A percentile compares a stretch with the other conserved stretches of the same genome.
Conservation (phyloP, 805 yeast species). For the Candida coquimbonensis region DNA sequence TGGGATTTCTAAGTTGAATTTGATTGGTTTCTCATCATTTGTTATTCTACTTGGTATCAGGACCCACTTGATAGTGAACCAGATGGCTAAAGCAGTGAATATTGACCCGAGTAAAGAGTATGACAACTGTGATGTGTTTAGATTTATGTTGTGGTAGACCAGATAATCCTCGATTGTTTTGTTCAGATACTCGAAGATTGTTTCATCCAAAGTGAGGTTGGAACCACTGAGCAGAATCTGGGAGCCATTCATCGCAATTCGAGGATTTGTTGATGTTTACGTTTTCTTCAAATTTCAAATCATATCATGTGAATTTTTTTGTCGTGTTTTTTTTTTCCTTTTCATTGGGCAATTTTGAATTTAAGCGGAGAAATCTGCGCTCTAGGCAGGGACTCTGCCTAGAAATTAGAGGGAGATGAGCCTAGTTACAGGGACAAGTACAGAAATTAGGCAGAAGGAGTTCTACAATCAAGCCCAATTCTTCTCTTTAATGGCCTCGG, state of each 20-base stretch:
- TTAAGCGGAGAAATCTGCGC: too few relatives aligned
- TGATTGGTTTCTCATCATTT: conserved; percentile 25
- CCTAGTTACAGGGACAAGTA: too few relatives aligned
- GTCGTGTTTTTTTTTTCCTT: too few relatives aligned
- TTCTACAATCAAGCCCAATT: too few relatives aligned
- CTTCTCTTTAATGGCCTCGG: too few relatives aligned
- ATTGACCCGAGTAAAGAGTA: conserved; percentile 15
- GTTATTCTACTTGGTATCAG: conserved; percentile 1
- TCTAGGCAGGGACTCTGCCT: too few relatives aligned
- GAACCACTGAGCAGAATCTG: conserved; percentile 18
- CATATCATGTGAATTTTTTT: background rate
- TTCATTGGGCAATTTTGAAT: too few relatives aligned
- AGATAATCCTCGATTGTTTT: conserved; percentile 17
- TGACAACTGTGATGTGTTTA: conserved; percentile 12
- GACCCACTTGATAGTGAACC: conserved; percentile 10
- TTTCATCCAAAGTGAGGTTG: conserved; percentile 18
- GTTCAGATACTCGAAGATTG: conserved; percentile 16
- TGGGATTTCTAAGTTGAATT: conserved; percentile 53
- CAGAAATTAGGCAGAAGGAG: too few relatives aligned
- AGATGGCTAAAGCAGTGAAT: conserved; percentile 6
- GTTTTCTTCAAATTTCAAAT: too few relatives aligned
- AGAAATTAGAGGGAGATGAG: too few relatives aligned
- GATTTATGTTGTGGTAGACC: conserved; percentile 5
- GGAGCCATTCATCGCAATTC: conserved; percentile 1
- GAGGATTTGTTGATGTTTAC: background rate